Base-by-base conservation (phyloP, 495 filamentous ascomycete species). In the Penicillium mononematosum region DNA sequence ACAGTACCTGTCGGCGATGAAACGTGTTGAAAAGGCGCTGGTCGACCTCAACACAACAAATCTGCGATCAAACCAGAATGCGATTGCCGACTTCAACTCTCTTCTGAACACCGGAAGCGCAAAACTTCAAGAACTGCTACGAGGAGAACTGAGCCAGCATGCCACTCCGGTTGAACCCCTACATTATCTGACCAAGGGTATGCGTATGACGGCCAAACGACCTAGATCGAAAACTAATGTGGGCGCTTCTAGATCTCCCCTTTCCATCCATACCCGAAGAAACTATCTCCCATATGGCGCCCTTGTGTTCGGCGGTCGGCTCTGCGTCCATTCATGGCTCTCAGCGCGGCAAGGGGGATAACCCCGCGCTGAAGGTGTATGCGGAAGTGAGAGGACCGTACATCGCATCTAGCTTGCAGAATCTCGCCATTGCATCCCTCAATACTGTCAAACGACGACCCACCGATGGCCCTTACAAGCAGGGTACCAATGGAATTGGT, bases 401-500 rank as follows among this genome's bases (percentile, higher is more conserved):
- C 69, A 80, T 99, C 41, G 81, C 82, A 7, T 73, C 79, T n/a
- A 88, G 87, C 34, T 69, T 98, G 58, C 83, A 89, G 42, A 97
- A 95, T 58, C 78, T 98, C 19, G 89, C 94, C 1, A 82, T 88
- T 42, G 92, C 94, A 31, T 94, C 91, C 2, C 81, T 96, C 50
- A 95, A 85, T 66, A 97, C 92, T 5, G 86, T 91, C 36, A 91
- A 89, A 66, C 88, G 91, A 66, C 87, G 87, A 68, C 81, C 83
- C 16, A 78, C 85, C 0, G 90, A 93, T 64, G 88, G 88, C 1
- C 82, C 92, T 32, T 98, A 99, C 68, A 82, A 87, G 47, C 84
- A 91, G 64, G 92, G 91, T n/a, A 92, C 90, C 25, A 97, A 92
- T 71, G 94, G 91, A 16, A 95, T 98, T 60, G 89, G 88, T 0